Evolutionary conservation across 2,329 filamentous ascomycete genomes (phyloP).

Genomic region (Scedosporium dehoogii): DNA sequence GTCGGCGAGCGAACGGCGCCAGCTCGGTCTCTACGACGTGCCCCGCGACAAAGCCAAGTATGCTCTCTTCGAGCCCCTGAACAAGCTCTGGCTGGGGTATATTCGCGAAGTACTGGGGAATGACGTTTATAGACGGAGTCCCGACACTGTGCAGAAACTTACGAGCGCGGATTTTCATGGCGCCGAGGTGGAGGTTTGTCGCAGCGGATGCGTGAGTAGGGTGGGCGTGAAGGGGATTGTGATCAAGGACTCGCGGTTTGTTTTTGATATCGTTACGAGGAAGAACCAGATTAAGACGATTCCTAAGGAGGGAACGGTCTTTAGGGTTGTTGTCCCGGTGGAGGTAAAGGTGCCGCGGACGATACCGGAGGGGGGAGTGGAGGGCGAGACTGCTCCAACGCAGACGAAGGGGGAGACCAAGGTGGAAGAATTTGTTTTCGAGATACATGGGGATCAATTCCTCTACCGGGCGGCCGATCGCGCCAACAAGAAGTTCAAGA

Average conservation of each 20-base stretch:
- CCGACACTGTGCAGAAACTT: conserved; percentile 60
- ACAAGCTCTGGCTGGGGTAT: conserved; percentile 75
- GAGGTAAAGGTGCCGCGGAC: conserved; percentile 15
- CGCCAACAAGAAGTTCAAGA: conserved; percentile 85
- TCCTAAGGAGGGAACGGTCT: conserved; percentile 85
- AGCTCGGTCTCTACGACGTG: conserved; percentile 63
- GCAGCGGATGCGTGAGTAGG: conserved; percentile 69
- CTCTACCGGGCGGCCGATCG: conserved; percentile 73
- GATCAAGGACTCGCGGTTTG: conserved; percentile 76
- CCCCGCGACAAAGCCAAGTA: conserved; percentile 55
- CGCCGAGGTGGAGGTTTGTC: conserved; percentile 69
- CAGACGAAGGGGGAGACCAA: conserved; percentile 11
- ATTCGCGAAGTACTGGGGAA: conserved; percentile 69
- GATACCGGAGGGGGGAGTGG: background rate
- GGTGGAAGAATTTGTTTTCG: conserved; percentile 53
- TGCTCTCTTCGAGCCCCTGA: conserved; percentile 64
- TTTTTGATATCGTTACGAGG: conserved; percentile 73
- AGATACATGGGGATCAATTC: conserved; percentile 82
- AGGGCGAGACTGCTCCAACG: conserved; percentile 11
- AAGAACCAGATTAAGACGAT: conserved; percentile 64
- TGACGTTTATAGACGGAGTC: conserved; percentile 44
- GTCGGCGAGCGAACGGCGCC: conserved; percentile 68
- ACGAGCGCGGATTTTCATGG: conserved; percentile 87
- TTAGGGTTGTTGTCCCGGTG: conserved; percentile 60
- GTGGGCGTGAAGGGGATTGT: conserved; percentile 83